Evolutionary conservation across 257 asterid genomes (phyloP).

Genomic region (Solanum pennellii): DNA sequence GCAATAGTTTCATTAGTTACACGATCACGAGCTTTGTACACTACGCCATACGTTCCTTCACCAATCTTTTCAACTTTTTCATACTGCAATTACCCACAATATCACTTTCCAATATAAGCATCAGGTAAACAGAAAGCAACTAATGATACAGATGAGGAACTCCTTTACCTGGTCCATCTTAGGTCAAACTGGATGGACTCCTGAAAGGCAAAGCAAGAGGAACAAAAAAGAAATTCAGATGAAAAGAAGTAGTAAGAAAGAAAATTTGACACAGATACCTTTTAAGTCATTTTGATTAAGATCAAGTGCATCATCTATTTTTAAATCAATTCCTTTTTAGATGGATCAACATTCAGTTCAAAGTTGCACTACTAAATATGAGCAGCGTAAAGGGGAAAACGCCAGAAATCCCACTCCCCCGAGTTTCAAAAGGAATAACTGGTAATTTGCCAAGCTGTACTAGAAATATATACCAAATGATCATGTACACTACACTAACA

Average conservation of each 20-base stretch:
- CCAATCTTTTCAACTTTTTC: constrained; percentile 97
- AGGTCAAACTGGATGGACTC: constrained; percentile 8
- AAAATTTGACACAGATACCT: neutral
- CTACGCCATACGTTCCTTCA: constrained; percentile 95
- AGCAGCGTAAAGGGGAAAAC: neutral
- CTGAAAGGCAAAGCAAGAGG: constrained; percentile 3
- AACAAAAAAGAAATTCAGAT: neutral
- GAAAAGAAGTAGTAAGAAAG: neutral
- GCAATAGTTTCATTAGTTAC: constrained; percentile 84
- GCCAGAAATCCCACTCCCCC: neutral
- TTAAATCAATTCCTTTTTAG: neutral
- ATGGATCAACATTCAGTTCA: neutral
- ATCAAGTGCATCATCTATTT: neutral
- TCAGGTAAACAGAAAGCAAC: neutral
- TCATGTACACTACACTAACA: neutral
- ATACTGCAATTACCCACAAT: constrained; percentile 37
- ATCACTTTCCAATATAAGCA: constrained; percentile 1
- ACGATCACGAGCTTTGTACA: constrained; percentile 93
- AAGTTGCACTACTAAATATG: neutral
- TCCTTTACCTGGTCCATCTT: constrained; percentile 77
- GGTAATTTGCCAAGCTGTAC: neutral
- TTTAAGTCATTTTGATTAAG: neutral
- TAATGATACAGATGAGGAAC: neutral
- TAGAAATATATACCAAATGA: neutral
- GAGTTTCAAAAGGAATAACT: neutral